Percentiles rank a stretch among this genome's conserved stretches.
phyloP scores from a whole-genome alignment of 371 early-diverging fungal genomes.

The Basidiobolus meristosporus region DNA sequence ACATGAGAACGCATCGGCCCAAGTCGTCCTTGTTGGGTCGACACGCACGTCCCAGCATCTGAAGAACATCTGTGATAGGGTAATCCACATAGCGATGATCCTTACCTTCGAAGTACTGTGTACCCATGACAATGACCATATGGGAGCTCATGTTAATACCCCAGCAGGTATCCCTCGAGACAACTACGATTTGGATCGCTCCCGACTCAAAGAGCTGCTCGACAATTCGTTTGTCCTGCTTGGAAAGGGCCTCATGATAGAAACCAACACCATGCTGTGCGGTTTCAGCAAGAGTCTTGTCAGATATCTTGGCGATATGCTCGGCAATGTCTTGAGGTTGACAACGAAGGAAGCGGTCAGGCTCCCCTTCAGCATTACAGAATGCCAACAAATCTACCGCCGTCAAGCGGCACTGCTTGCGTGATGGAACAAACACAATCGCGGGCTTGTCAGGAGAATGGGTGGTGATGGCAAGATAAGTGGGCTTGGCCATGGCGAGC shows the following conservation, averaged over 20 bases:
- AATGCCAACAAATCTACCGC: constrained; percentile 67
- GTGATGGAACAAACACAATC: constrained; percentile 79
- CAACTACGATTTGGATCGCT: constrained; percentile 76
- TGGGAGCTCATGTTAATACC: constrained; percentile 55
- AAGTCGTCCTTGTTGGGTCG: constrained; percentile 41
- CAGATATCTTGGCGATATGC: constrained; percentile 38
- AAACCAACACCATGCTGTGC: constrained; percentile 74
- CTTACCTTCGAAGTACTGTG: constrained; percentile 82
- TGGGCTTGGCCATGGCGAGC: constrained; percentile 84
- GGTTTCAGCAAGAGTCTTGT: constrained; percentile 47
- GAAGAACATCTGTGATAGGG: constrained; percentile 79
- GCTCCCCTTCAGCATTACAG: constrained; percentile 53
- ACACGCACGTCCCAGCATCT: constrained; percentile 91
- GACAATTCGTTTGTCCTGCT: constrained; percentile 50
- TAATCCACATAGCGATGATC: constrained; percentile 92
- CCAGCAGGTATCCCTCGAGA: constrained; percentile 83
- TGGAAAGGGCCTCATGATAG: constrained; percentile 71
- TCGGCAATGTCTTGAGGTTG: constrained; percentile 36
- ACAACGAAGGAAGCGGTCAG: constrained; percentile 52
- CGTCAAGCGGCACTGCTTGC: constrained; percentile 79
- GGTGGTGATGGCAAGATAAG: constrained; percentile 55
- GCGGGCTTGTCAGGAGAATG: constrained; percentile 43
- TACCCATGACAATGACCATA: constrained; percentile 89
- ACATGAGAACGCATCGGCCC: constrained; percentile 82
- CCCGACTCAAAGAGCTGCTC: constrained; percentile 55